Percentiles rank a stretch among this genome's conserved stretches.
Conservation (phyloP, 2,329 filamentous ascomycete genomes). For the Aspergillus neoniger region DNA sequence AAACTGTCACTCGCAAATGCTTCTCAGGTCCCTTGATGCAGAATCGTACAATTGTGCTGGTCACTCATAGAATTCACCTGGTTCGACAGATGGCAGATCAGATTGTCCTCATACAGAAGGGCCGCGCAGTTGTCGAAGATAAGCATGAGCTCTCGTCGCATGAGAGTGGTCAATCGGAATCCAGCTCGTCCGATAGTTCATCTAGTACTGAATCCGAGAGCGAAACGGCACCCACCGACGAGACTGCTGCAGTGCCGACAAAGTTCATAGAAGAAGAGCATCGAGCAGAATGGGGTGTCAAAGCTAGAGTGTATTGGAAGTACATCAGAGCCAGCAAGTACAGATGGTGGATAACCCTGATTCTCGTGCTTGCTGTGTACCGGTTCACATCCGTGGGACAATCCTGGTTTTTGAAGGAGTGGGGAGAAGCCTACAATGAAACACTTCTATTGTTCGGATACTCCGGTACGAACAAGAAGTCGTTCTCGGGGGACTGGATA, state of each 20-base stretch:
- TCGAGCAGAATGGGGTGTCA: slow-evolving; percentile 72
- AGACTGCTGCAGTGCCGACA: slow-evolving; percentile 60
- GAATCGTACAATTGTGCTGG: slow-evolving; percentile 58
- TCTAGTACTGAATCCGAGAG: slow-evolving; percentile 20
- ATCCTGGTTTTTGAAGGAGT: slow-evolving; percentile 81
- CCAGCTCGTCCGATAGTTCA: slow-evolving; percentile 17
- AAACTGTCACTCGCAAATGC: slow-evolving; percentile 60
- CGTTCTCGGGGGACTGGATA: slow-evolving; percentile 2
- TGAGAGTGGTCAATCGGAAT: slow-evolving; percentile 25
- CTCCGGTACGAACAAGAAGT: slow-evolving; percentile 16
- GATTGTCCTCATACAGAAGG: slow-evolving; percentile 68
- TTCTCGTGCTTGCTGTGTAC: slow-evolving; percentile 64
- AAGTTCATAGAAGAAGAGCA: slow-evolving; percentile 81
- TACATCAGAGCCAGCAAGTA: slow-evolving; percentile 81
- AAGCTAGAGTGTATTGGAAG: slow-evolving; percentile 75
- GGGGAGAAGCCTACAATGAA: slow-evolving; percentile 72
- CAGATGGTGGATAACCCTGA: slow-evolving; percentile 68
- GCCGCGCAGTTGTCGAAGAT: slow-evolving; percentile 55
- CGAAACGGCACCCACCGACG: slow-evolving; percentile 43
- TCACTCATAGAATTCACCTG: slow-evolving; percentile 69
- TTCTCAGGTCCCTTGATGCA: slow-evolving; percentile 58
- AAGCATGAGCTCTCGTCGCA: slow-evolving; percentile 50
- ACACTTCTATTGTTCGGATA: slow-evolving; percentile 24
- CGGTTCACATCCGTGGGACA: slow-evolving; percentile 66
- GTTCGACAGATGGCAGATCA: slow-evolving; percentile 73